Base-by-base conservation (phyloP, 441 rosid genomes). In the Euphorbia schlechtendalii region DNA sequence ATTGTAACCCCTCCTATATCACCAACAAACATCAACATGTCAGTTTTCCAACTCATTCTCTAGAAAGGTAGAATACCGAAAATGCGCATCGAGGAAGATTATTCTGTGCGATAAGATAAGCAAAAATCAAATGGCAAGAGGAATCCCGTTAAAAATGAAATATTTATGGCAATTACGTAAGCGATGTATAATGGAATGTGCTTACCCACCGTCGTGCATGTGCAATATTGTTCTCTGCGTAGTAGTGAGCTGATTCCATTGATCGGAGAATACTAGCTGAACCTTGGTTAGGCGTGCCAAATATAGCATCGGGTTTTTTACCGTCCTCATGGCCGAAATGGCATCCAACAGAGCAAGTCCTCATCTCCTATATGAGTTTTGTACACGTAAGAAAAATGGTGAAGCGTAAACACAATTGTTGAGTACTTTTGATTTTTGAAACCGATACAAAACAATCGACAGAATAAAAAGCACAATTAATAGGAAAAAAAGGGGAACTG, bases 171-270 rank as follows among this genome's bases (percentile, higher is more conserved):
- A 36, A 36, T 36, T 36, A 3, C 48, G 56, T 11, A 69, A 76
- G 73, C 66, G 56, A 69, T 73, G 67, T 45, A 56, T 49, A 22
- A 63, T 38, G 67, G 77, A 73, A 72, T 70, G 83, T 83, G 92
- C 95, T 88, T 88, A 93, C 96, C 95, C 91, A 93, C 97, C 96
- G 85, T 84, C 92, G 85, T 80, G 98, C 97, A 53, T 65, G 75
- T 68, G 67, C 86, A 67, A 93, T 65, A 81, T 82, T 70, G 68
- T 90, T 93, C 52, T 82, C 81, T 43, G 68, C 18, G 76, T 85
- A 90, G 69, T 93, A 88, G 17, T 74, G 74, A 59, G 97, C 78
- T 51, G 98, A 86, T 79, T 93, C 98, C 97, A 93, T 93, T 24
- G 97, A 93, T 65, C 90, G 83, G 54, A 76, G 85, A 58, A 93